Evolutionary conservation across 306 rosid species (phyloP), one percentile per base, ranked within the genome.

Genomic region (Boehmeria nivea): DNA sequence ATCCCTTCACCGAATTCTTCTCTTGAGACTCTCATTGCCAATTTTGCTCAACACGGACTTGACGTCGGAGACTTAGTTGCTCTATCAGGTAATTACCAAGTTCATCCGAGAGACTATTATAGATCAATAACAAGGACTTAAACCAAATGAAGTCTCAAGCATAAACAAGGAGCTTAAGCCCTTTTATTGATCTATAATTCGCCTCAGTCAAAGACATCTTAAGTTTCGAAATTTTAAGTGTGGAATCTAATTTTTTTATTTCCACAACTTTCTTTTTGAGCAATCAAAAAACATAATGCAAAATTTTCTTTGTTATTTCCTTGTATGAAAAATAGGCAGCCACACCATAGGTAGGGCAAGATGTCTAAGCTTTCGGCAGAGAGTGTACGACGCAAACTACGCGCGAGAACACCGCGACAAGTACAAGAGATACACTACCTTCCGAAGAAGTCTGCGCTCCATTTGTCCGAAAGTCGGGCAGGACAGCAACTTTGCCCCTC

Each of bases 321-420:
- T 2, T 31, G 36, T 31, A 6, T 0, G 36, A 31, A 31, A 31
- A 31, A 22, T 69, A 86, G 97, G 95, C 27, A 78, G 98, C 67
- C 98, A 90, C 69, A 87, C 98, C 26, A 74, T 90, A 18, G 98
- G 98, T 65, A 78, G 76, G 68, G 94, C 95, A 59, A 84, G 85
- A 54, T 90, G 98, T 68, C 0, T 69, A 39, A 90, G 79, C 62
- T 84, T 90, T 79, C 71, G 83, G 49, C 83, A 90, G 60, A 76
- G 95, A 44, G 59, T 75, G 22, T 78, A 90, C 46, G 87, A 90
- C 20, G 13, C 69, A 18, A 59, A 67, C 12, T 50, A 24, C 2
- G 79, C 61, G 49, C 72, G 55, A 36, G n/a, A 39, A 49, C 43
- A 82, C 1, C 64, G 71, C 26, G 94, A 90, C 45, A 86, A 45